Evolutionary conservation across 306 rosid species (phyloP), one percentile per base, ranked within the genome.

Genomic region (Ormosia semicastrata): DNA sequence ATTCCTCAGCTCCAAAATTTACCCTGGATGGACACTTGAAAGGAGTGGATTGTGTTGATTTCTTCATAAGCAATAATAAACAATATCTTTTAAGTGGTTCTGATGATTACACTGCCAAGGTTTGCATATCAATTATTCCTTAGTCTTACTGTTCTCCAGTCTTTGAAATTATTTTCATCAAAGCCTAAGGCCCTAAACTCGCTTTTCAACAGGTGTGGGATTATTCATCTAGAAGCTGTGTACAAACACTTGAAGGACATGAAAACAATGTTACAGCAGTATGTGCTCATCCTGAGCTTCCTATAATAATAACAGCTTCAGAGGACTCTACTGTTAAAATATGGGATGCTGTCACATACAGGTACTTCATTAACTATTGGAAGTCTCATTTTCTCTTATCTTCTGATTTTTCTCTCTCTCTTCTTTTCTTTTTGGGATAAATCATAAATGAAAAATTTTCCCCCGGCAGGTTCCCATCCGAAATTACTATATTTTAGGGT

Each of bases 101-200:
- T 77, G 97, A 92, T 80, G 93, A 92, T 73, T 85, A 40, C 82
- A 85, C 80, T 66, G 81, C 76, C 10, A 91, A 91, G 92, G 95
- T 91, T 60, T 76, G 81, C 60, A 14, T 41, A 1, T 53, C 7
- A 30, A 46, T 78, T 37, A 68, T 49, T 78, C 52, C 9, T 58
- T 37, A 0, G 10, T 34, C 14, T 14, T 2, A 5, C 24, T 67
- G 71, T 12, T 34, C 39, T 76, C 39, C 4, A 58, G 7, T 9
- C 53, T 68, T 37, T 79, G 32, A 68, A 39, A 63, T 40, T 12
- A 68, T 53, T 41, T 50, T 1, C 34, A 41, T 5, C 67, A 39
- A 50, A 8, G 47, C 12, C 56, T 59, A 24, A 24, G 24, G 24
- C 24, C 24, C 24, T 24, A 53, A 12, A 52, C 56, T 58, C 6